A percentile compares a stretch with the other conserved stretches of the same genome.
Conservation (phyloP, 768 basidiomycete genomes). For the Lactarius sanguifluus region DNA sequence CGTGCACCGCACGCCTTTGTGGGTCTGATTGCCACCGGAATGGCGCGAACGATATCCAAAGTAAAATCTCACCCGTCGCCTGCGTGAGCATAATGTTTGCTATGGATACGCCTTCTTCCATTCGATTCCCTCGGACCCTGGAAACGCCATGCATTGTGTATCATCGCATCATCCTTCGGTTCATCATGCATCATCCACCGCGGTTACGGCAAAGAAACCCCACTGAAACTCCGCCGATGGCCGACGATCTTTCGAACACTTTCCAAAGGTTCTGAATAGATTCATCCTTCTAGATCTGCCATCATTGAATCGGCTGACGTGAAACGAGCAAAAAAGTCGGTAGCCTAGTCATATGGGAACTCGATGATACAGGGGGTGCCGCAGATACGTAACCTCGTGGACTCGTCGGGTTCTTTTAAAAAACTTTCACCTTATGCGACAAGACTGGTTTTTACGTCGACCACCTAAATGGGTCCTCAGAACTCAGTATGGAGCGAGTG, state of each 20-base stretch:
- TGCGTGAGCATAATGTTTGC: background rate
- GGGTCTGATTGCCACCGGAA: background rate
- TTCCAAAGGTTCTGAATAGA: background rate
- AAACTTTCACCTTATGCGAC: background rate
- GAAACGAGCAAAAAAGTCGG: background rate
- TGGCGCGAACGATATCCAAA: background rate
- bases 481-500: background rate
- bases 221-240: background rate
- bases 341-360: background rate
- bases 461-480: background rate
- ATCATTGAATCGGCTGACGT: background rate
- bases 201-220: background rate
- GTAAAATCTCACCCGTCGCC: background rate
- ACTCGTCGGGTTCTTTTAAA: background rate
- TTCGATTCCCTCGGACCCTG: background rate
- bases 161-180: background rate
- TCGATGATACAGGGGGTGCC: background rate
- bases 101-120: background rate
- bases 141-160: background rate
- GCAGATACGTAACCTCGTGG: background rate
- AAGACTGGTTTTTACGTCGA: constrained; percentile 2
- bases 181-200: background rate
- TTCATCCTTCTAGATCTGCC: background rate
- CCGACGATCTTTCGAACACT: constrained; percentile 7
- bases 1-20: background rate